Base-by-base conservation (phyloP, 2,329 filamentous ascomycete species). In the Trichoderma sp. region DNA sequence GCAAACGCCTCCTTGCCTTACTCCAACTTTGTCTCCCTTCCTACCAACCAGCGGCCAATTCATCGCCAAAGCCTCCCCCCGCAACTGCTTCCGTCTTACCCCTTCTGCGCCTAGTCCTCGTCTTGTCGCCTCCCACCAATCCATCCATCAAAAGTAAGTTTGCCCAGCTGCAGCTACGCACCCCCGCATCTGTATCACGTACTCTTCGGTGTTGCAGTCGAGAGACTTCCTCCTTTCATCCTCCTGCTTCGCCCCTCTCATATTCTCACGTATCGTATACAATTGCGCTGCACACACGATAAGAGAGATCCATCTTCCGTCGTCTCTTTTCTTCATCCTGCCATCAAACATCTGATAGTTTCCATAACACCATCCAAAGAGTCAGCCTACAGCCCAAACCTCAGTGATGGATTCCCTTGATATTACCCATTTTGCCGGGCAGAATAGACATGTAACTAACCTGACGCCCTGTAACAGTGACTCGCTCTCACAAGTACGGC, bases 401-500 rank as follows among this genome's bases (percentile, higher is more conserved):
- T 24, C 62, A 35, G 33, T 49, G 37, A 29, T 29, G 5, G 37
- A 29, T 29, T 2, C 52, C 52, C 52, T 31, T 27, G 24, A 29
- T 29, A 29, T 33, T 56, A 2, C 52, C 27, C 52, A 49, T n/a
- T 56, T 24, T 31, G 35, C 52, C 62, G 11, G 31, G 52, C 43
- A 56, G 24, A 21, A 58, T n/a, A 19, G 8, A n/a, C 8, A n/a
- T 6, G 4, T 27, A 49, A 62, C 63, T 70, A 62, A 70, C 62
- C 21, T 43, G n/a, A 24, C 19, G 6, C 31, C 33, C 14, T 43
- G 61, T 55, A n/a, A 52, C 75, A 97, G 94, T 99, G 95, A 97
- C 96, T 85, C 95, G 96, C 81, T 96, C 95, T 73, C 93, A 95
- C 89, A 99, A 98, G 86, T 88, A 87, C 85, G 97, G 94, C 84